phyloP scores from a whole-genome alignment of 768 basidiomycete species.

The Leccinum subtestaceum region DNA sequence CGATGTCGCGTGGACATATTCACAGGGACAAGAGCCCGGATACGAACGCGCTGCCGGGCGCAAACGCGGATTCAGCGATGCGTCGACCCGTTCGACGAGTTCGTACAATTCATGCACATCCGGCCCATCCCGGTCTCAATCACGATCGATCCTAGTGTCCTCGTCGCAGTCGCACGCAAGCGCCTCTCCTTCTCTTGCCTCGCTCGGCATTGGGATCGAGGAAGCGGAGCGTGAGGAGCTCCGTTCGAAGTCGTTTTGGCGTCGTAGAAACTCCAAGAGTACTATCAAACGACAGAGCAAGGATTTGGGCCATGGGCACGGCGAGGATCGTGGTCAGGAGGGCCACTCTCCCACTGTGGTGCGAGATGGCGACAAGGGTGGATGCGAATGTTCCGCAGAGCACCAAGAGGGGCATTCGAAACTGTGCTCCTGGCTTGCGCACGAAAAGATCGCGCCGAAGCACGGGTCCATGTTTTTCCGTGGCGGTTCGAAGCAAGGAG shows the following conservation, averaged over 20 bases:
- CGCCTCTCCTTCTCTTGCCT: slow-evolving; percentile 18
- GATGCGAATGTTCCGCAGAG: neutral
- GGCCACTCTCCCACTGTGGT: neutral
- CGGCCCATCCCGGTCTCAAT: slow-evolving; percentile 20
- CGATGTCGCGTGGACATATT: neutral
- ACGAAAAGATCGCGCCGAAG: slow-evolving; percentile 29
- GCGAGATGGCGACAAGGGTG: neutral
- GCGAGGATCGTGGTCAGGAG: neutral
- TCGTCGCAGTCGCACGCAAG: slow-evolving; percentile 18
- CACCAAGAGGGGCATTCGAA: neutral
- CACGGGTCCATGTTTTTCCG: slow-evolving; percentile 24
- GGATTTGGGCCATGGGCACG: neutral
- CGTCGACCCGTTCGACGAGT: slow-evolving; percentile 13
- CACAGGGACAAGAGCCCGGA: slow-evolving; percentile 3
- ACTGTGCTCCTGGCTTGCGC: neutral
- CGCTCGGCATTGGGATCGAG: slow-evolving; percentile 24
- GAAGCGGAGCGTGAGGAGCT: slow-evolving; percentile 22
- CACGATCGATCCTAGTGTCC: slow-evolving; percentile 13
- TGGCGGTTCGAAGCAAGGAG: slow-evolving; percentile 23
- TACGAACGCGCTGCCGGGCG: neutral
- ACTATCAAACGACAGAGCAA: slow-evolving; percentile 10
- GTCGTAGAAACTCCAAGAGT: slow-evolving; percentile 12
- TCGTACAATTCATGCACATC: slow-evolving; percentile 24
- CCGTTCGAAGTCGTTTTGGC: slow-evolving; percentile 22
- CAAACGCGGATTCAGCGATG: slow-evolving; percentile 20